These are phyloP conservation scores for Magnolia sinica DNA, from an alignment of 164 flowering plant genomes.

Conservation along the genomic window DNA sequence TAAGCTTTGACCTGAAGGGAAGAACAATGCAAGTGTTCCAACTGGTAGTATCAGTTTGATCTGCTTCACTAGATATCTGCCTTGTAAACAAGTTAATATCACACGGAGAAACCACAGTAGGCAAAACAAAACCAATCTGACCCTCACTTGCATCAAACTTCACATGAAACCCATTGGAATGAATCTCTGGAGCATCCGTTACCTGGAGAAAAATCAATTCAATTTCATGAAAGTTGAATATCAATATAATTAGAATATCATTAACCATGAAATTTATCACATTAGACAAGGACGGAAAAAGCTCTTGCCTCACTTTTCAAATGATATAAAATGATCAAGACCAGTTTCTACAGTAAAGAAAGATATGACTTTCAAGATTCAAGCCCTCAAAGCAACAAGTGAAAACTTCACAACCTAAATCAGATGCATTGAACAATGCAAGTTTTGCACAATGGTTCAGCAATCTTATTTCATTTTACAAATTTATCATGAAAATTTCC, in stretches of 20 bases:
- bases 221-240: slow-evolving; percentile 8
- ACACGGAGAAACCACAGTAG: slow-evolving; percentile 72
- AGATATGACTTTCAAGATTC: neutral
- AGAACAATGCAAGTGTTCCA: slow-evolving; percentile 95
- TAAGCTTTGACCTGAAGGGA: slow-evolving; percentile 60
- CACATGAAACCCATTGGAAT: slow-evolving; percentile 95
- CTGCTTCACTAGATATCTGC: slow-evolving; percentile 34
- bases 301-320: neutral
- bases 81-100: slow-evolving; percentile 38
- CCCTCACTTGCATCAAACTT: slow-evolving; percentile 91
- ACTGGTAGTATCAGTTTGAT: slow-evolving; percentile 25
- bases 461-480: too few relatives aligned
- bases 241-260: neutral
- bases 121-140: slow-evolving; percentile 93
- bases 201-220: slow-evolving; percentile 48
- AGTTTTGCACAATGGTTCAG: too few relatives aligned
- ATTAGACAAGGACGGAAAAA: neutral
- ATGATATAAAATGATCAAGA: too few relatives aligned
- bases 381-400: too few relatives aligned
- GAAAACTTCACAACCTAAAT: neutral
- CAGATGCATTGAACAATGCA: neutral
- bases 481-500: too few relatives aligned
- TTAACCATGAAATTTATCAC: neutral
- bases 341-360: neutral
- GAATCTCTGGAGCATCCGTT: slow-evolving; percentile 97